Evolutionary conservation across 192 early-diverging fungal species (phyloP), one percentile per base, ranked within the genome.

Genomic region (Phlyctochytrium bullatum): DNA sequence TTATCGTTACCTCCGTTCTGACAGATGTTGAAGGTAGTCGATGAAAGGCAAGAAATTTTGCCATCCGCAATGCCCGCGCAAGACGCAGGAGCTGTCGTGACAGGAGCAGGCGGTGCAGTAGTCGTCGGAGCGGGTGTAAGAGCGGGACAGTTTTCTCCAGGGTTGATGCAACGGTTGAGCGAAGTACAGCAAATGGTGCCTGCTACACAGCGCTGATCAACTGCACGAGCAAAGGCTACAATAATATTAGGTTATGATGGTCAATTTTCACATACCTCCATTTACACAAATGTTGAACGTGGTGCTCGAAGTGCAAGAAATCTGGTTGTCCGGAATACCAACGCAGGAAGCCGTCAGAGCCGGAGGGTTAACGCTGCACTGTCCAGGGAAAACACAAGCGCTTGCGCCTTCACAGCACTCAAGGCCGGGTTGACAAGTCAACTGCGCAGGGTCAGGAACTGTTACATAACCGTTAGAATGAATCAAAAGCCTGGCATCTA

Each of bases 301-400:
- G 10, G 30, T 62, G n/a, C 12, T 16, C n/a, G 32, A 28, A 1
- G 16, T 17, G 1, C 68, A 69, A 32, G 52, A 36, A 62, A 69
- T 69, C 12, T 61, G 27, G 68, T 63, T 34, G 50, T 56, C 67
- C 29, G 35, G 10, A 28, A 57, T 66, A 32, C 68, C 68, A 33
- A 33, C 59, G 52, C 68, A 69, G 34, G 17, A 54, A n/a, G 17
- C 2, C 27, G 54, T n/a, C n/a, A n/a, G n/a, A n/a, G n/a, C n/a
- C n/a, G n/a, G n/a, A n/a, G n/a, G n/a, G n/a, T n/a, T n/a, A n/a
- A n/a, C n/a, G n/a, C n/a, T 10, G 40, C 40, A 50, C 40, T 50
- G 40, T 10, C 40, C 40, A n/a, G 40, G 40, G 40, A 14, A 50
- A n/a, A 50, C 40, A n/a, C 40, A 50, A 50, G 40, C 10, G 40